Evolutionary conservation across 257 asterid genomes (phyloP).

Genomic region (Buddleja alternifolia): DNA sequence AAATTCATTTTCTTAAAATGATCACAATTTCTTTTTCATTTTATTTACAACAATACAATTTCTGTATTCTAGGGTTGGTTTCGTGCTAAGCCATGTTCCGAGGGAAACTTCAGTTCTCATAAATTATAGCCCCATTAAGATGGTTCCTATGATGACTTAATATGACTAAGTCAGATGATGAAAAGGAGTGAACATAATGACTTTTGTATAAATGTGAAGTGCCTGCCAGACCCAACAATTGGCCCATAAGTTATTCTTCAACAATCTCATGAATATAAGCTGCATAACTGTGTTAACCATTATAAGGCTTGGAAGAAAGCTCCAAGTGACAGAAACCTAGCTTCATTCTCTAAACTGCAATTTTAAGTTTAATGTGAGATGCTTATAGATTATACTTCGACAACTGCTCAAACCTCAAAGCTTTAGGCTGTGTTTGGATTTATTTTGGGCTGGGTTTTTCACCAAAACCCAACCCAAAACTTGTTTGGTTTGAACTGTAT

Average conservation of each 20-base stretch:
- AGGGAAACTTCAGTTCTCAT: not conserved
- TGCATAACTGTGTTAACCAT: not conserved
- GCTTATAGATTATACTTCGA: conserved; percentile 19
- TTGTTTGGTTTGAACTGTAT: no score
- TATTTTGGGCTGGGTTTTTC: no score
- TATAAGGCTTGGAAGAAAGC: conserved; percentile 3
- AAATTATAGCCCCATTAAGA: not conserved
- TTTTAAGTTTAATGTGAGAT: conserved; percentile 5
- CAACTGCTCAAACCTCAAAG: conserved; percentile 9
- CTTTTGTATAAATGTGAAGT: not conserved
- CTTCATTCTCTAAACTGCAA: conserved; percentile 11
- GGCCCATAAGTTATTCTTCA: not conserved
- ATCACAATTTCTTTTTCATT: conserved; percentile 6
- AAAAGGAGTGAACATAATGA: not conserved
- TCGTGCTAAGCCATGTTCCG: not conserved
- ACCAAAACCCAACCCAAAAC: no score
- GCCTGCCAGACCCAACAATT: conserved; percentile 12
- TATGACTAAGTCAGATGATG: not conserved
- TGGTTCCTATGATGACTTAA: not conserved
- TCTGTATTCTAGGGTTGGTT: not conserved
- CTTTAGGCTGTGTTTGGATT: no score
- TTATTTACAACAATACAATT: not conserved
- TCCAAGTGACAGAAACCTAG: not conserved
- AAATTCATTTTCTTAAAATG: not conserved
- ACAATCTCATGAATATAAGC: not conserved